Percentiles rank a stretch among this genome's conserved stretches.
phyloP scores from a whole-genome alignment of 345 rosid genomes.

The Mangifera indica region DNA sequence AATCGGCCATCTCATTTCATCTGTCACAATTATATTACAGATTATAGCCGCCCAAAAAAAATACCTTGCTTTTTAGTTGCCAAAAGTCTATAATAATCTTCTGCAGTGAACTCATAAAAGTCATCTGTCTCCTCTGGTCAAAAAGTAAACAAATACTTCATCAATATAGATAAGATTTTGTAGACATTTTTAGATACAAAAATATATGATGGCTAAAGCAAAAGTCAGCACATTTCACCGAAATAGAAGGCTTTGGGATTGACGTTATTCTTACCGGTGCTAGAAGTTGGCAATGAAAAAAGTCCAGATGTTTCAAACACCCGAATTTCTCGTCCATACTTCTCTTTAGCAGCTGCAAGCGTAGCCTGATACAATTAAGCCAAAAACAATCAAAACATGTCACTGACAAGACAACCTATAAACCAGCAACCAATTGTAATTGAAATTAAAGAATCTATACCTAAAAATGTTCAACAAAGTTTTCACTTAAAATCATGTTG shows the following conservation, averaged over 20 bases:
- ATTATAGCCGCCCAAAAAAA: background rate
- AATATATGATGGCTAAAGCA: background rate
- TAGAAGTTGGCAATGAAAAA: conserved; percentile 37
- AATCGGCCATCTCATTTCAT: background rate
- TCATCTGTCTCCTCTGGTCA: conserved; percentile 74
- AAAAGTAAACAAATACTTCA: conserved; percentile 11
- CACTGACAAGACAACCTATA: background rate
- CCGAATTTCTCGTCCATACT: conserved; percentile 66
- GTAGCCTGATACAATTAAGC: conserved; percentile 46
- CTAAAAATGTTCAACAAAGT: background rate
- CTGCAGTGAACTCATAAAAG: conserved; percentile 79
- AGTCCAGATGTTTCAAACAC: conserved; percentile 65
- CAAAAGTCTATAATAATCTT: conserved; percentile 61
- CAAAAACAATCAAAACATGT: background rate
- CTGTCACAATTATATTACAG: background rate
- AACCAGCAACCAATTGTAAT: background rate
- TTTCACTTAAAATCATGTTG: background rate
- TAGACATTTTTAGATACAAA: background rate
- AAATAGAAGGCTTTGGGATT: background rate
- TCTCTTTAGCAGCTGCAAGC: conserved; percentile 60
- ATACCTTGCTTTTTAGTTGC: conserved; percentile 69
- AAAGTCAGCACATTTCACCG: conserved; percentile 2
- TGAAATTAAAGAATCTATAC: background rate
- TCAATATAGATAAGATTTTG: background rate
- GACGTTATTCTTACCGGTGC: conserved; percentile 35